Percentiles rank a stretch among this genome's conserved stretches.
Evolutionary conservation across 345 rosid genomes (phyloP).

Genomic region (Eucalyptus camaldulensis): DNA sequence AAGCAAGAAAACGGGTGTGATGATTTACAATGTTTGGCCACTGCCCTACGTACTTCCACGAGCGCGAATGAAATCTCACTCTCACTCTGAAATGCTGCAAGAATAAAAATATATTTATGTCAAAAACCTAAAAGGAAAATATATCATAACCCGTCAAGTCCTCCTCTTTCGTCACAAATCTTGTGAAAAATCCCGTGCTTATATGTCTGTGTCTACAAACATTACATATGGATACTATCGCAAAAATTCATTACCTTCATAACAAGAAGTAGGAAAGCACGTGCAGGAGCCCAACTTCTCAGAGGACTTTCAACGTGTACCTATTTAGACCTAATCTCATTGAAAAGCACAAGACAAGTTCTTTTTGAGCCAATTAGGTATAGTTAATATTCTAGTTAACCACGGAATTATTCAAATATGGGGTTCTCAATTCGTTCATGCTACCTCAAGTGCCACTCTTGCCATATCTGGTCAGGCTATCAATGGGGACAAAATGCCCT

Average conservation of each 20-base stretch:
- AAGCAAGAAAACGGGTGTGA: background rate
- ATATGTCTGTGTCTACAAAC: background rate
- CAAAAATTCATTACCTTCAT: too few species aligned
- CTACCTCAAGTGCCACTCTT: background rate
- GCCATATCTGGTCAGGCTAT: background rate
- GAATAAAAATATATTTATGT: background rate
- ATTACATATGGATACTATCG: background rate
- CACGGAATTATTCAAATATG: background rate
- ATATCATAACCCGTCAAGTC: background rate
- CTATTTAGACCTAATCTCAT: background rate
- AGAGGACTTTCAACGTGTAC: background rate
- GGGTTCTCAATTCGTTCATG: background rate
- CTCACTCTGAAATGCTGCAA: background rate
- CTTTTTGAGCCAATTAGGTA: background rate
- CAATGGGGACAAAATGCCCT: background rate
- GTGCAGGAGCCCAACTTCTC: background rate
- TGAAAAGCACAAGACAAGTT: background rate
- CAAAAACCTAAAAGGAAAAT: background rate
- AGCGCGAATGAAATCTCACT: background rate
- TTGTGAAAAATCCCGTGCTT: background rate
- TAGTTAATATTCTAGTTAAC: background rate
- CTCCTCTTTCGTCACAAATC: background rate
- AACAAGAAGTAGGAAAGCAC: background rate
- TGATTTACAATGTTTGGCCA: background rate
- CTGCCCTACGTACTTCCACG: background rate